Evolutionary conservation across 1,284 basidiomycete genomes (phyloP).

Genomic region (Ustilago bromivora): DNA sequence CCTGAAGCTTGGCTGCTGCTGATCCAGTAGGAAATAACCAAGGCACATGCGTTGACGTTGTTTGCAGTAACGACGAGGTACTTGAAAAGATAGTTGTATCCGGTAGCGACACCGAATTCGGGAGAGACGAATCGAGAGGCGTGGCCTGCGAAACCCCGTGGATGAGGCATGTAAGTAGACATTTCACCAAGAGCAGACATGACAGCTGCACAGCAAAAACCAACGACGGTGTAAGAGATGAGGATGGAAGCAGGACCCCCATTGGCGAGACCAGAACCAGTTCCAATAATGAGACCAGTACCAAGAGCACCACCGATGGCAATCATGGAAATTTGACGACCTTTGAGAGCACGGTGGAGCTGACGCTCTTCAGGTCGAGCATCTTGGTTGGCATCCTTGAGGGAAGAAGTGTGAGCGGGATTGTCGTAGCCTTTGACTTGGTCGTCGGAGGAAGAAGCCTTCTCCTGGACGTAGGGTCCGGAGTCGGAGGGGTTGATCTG

Average conservation of each 20-base stretch:
- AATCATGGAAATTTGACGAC: constrained; percentile 76
- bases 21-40: constrained; percentile 40
- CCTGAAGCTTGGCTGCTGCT: constrained; percentile 46
- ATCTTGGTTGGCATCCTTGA: constrained; percentile 20
- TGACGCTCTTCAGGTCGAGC: constrained; percentile 47
- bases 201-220: constrained; percentile 52
- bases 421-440: constrained; percentile 34
- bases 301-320: constrained; percentile 61
- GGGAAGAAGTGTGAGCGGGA: constrained; percentile 16
- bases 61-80: constrained; percentile 43
- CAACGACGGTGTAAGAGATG: constrained; percentile 71
- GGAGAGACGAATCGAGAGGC: constrained; percentile 72
- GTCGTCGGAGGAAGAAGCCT: constrained; percentile 22
- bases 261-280: constrained; percentile 70
- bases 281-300: constrained; percentile 82
- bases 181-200: constrained; percentile 70
- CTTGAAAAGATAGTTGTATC: constrained; percentile 58
- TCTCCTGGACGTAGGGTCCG: constrained; percentile 28
- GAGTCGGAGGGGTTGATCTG: constrained; percentile 13
- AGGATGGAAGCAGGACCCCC: constrained; percentile 72
- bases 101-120: constrained; percentile 70
- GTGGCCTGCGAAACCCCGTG: constrained; percentile 70
- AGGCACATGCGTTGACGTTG: constrained; percentile 38
- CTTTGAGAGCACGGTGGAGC: constrained; percentile 72
- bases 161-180: constrained; percentile 71